These are phyloP conservation scores for Kuraishia capsulata DNA, from an alignment of 805 yeast genomes.

Conservation along the genomic window DNA sequence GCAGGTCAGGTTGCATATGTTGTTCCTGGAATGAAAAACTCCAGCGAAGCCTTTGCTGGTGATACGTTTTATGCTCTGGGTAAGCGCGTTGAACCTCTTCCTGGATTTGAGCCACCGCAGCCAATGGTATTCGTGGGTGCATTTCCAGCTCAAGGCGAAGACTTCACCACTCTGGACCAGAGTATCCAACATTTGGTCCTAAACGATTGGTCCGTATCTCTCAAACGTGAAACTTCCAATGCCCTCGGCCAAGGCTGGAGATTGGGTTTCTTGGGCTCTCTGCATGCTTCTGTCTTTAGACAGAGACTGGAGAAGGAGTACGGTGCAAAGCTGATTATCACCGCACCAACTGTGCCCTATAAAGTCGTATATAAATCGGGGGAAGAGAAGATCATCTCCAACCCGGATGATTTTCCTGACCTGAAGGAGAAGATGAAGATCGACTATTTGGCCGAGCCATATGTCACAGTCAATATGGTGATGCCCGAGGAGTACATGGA, in stretches of 20 bases:
- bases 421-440: conserved; percentile 30
- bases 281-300: conserved; percentile 91
- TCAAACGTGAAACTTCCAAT: conserved; percentile 84
- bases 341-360: conserved; percentile 96
- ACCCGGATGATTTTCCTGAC: conserved; percentile 91
- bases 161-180: conserved; percentile 83
- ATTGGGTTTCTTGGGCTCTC: conserved; percentile 85
- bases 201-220: conserved; percentile 85
- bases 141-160: conserved; percentile 91
- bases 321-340: conserved; percentile 84
- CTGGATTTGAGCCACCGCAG: conserved; percentile 94
- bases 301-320: conserved; percentile 90
- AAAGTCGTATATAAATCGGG: conserved; percentile 64
- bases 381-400: conserved; percentile 56
- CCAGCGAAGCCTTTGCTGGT: conserved; percentile 82
- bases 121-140: conserved; percentile 99
- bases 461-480: conserved; percentile 83
- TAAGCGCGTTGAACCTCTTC: conserved; percentile 58
- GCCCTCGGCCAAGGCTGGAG: conserved; percentile 99
- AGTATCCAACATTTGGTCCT: conserved; percentile 80
- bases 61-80: conserved; percentile 74
- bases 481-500: conserved; percentile 88
- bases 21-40: conserved; percentile 89
- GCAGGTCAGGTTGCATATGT: conserved; percentile 96
- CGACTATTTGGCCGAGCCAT: conserved; percentile 67